These are phyloP conservation scores for Ceratocystis cacaofunesta DNA, from an alignment of 2,329 filamentous ascomycete species.

Conservation along the genomic window DNA sequence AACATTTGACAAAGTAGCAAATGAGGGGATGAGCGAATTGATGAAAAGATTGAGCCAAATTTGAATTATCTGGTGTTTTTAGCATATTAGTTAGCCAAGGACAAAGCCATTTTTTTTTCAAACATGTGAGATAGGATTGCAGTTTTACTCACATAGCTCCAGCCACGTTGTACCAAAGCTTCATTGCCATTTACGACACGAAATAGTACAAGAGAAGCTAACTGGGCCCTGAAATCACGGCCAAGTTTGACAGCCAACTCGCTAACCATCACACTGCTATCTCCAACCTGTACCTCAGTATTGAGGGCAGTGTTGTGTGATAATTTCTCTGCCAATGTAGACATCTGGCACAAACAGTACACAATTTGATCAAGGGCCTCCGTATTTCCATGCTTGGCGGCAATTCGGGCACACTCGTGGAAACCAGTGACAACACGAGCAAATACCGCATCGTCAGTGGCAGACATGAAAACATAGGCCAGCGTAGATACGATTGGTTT, in stretches of 20 bases:
- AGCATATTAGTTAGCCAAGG: conserved; percentile 20
- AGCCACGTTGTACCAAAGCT: conserved; percentile 56
- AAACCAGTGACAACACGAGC: conserved; percentile 87
- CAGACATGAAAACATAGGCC: conserved; percentile 98
- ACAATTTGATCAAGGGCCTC: conserved; percentile 90
- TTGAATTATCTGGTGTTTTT: conserved; percentile 53
- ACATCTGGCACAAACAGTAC: conserved; percentile 79
- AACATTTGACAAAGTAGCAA: conserved; percentile 41
- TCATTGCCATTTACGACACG: conserved; percentile 80
- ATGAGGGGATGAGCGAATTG: conserved; percentile 79
- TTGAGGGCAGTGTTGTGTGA: conserved; percentile 77
- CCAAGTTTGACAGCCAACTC: conserved; percentile 94
- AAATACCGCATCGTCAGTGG: conserved; percentile 90
- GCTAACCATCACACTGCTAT: conserved; percentile 95
- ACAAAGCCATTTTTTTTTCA: neutral
- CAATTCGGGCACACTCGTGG: conserved; percentile 88
- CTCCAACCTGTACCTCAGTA: conserved; percentile 84
- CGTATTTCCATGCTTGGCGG: conserved; percentile 64
- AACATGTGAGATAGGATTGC: neutral
- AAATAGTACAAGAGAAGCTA: conserved; percentile 92
- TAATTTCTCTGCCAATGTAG: conserved; percentile 61
- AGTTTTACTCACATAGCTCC: conserved; percentile 53
- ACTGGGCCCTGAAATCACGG: conserved; percentile 79
- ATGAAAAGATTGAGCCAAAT: conserved; percentile 94
- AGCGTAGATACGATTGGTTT: conserved; percentile 85